Conservation (phyloP, 2,329 filamentous ascomycete species). For the Xylaria sp. region DNA sequence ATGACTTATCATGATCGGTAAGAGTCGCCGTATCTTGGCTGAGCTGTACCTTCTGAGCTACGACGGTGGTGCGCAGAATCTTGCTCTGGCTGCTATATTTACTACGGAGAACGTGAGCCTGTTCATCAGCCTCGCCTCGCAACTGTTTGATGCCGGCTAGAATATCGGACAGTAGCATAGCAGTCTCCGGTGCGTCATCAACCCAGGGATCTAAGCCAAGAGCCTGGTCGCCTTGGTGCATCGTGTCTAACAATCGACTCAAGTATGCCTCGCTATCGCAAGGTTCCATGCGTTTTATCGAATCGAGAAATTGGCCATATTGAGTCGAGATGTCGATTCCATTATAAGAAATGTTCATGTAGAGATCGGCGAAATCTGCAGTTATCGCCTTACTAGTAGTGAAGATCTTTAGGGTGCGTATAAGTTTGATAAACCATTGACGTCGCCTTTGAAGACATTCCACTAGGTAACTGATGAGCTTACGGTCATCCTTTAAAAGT, state of each 20-base stretch:
- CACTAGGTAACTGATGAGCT: slow-evolving; percentile 57
- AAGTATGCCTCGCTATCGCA: slow-evolving; percentile 59
- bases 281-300: slow-evolving; percentile 70
- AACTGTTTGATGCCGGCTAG: slow-evolving; percentile 61
- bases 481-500: slow-evolving; percentile 70
- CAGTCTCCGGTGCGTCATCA: slow-evolving; percentile 49
- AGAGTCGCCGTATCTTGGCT: slow-evolving; percentile 78
- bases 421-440: slow-evolving; percentile 55
- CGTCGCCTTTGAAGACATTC: slow-evolving; percentile 52
- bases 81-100: slow-evolving; percentile 78
- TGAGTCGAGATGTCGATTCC: slow-evolving; percentile 63
- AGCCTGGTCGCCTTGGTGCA: slow-evolving; percentile 53
- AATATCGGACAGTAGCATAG: slow-evolving; percentile 54
- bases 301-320: slow-evolving; percentile 64
- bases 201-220: slow-evolving; percentile 52
- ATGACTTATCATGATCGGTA: slow-evolving; percentile 75
- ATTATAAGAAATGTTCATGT: slow-evolving; percentile 68
- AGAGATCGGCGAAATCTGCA: slow-evolving; percentile 64
- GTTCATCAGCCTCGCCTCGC: slow-evolving; percentile 56
- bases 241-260: slow-evolving; percentile 54
- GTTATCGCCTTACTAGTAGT: slow-evolving; percentile 49
- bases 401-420: slow-evolving; percentile 62
- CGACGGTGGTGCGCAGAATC: slow-evolving; percentile 78
- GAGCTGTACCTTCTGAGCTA: slow-evolving; percentile 83
- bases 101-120: slow-evolving; percentile 70